Percentiles rank a stretch among this genome's conserved stretches.
Evolutionary conservation across 257 asterid genomes (phyloP).

Genomic region (Solanum infundibuliforme): DNA sequence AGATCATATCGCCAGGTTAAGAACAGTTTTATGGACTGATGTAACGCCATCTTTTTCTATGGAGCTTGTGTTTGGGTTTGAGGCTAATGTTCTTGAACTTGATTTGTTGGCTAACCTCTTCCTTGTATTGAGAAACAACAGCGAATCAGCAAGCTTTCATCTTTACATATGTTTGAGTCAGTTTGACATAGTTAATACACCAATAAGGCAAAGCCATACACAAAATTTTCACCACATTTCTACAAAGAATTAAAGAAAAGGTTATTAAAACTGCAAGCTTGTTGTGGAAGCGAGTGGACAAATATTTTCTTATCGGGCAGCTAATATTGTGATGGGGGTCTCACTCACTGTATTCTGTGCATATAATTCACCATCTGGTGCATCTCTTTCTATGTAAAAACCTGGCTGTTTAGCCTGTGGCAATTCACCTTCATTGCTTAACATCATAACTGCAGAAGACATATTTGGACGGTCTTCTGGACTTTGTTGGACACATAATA

Average conservation of each 20-base stretch:
- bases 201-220: not conserved
- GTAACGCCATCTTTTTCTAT: not conserved
- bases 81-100: not conserved
- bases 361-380: not conserved
- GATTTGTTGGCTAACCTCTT: not conserved
- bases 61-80: not conserved
- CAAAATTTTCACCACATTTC: not conserved
- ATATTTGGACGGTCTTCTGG: constrained; percentile 29
- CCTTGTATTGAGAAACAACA: not conserved
- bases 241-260: not conserved
- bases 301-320: not conserved
- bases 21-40: not conserved
- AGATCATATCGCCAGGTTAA: not conserved
- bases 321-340: not conserved
- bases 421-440: constrained; percentile 15
- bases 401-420: constrained; percentile 26
- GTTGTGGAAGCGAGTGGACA: not conserved
- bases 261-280: not conserved
- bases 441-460: constrained; percentile 21
- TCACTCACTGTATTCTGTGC: not conserved
- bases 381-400: constrained; percentile 10
- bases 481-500: constrained; percentile 24
- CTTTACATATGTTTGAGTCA: not conserved
- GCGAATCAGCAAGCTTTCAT: not conserved
- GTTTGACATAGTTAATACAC: not conserved